Base-by-base conservation (phyloP, 306 rosid species). In the Sphenostylis stenocarpa region DNA sequence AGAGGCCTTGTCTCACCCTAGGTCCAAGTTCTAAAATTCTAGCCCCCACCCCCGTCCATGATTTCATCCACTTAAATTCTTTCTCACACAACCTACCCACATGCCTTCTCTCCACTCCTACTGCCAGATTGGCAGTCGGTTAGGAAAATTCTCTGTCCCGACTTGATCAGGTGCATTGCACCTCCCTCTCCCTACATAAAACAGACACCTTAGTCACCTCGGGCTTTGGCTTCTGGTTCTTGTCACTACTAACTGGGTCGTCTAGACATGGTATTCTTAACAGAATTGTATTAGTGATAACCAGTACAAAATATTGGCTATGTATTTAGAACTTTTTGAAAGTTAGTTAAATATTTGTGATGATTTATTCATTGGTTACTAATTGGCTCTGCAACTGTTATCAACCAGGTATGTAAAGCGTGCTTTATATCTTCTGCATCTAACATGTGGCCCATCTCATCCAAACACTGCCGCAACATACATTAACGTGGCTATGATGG, bases 401-500 rank as follows among this genome's bases (percentile, higher is more conserved):
- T 81, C 84, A 62, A 62, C 80, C 82, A 92, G 97, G 87, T 92
- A 92, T 76, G 97, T 92, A 57, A 90, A 90, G 84, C 97, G 98
- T 16, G 97, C 98, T 70, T 81, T 95, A 83, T 95, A 92, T 84
- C 98, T 95, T 79, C 82, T 95, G 79, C 98, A 92, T 84, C 89
- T 95, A 79, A 92, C 97, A 9, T 95, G 98, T 55, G 98, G 98
- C 7, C 93, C 96, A 66, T 95, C 98, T 76, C 98, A 92, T 86
- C 98, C 98, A 72, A 95, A 95, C 87, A 95, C 97, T 78, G 98
- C 98, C 48, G 98, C 98, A 48, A 92, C 98, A 57, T 95, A 95
- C 86, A 95, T 95, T 80, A 95, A 95, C 72, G 96, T 95, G 84
- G 98, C 98, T 75, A 92, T 95, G 98, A 95, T 95, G 98, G 98